A percentile compares a stretch with the other conserved stretches of the same genome.
Conservation (phyloP, 2,329 filamentous ascomycete species). For the Penicillium occitanis region DNA sequence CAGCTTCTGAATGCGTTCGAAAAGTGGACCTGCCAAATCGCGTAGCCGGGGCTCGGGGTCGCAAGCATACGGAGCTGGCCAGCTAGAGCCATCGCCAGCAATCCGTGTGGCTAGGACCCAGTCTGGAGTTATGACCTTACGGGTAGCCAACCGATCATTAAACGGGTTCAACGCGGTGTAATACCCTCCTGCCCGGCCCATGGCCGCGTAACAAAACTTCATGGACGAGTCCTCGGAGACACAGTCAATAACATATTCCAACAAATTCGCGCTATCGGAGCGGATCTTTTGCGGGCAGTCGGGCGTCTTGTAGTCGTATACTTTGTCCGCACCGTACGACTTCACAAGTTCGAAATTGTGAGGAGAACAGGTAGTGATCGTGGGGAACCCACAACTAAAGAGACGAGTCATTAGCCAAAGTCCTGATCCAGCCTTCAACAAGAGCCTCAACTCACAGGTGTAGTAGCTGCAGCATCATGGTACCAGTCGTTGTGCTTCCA, state of each 20-base stretch:
- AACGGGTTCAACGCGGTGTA: conserved; percentile 30
- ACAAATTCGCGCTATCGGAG: conserved; percentile 39
- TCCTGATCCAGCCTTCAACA: background rate
- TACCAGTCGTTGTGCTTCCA: conserved; percentile 47
- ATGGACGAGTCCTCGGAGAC: conserved; percentile 39
- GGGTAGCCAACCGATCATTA: conserved; percentile 24
- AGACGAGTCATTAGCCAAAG: background rate
- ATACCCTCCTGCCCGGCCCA: conserved; percentile 39
- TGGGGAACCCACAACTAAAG: conserved; percentile 26
- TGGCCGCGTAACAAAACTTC: conserved; percentile 39
- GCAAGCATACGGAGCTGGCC: conserved; percentile 26
- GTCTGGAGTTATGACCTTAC: conserved; percentile 27
- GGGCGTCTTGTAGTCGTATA: conserved; percentile 43
- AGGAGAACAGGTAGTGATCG: conserved; percentile 39
- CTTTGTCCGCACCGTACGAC: conserved; percentile 35
- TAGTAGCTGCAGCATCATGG: conserved; percentile 48
- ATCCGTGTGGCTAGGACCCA: conserved; percentile 31
- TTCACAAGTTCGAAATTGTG: conserved; percentile 35
- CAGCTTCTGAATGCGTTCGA: conserved; percentile 11
- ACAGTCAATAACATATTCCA: conserved; percentile 48
- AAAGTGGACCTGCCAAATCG: conserved; percentile 10
- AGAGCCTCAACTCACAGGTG: conserved; percentile 29
- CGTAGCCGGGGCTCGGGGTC: conserved; percentile 16
- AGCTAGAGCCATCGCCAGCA: conserved; percentile 25
- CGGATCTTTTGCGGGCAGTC: conserved; percentile 39